Evolutionary conservation across 768 basidiomycete genomes (phyloP), one percentile per base, ranked within the genome.

Genomic region (Termitomyces sp.): DNA sequence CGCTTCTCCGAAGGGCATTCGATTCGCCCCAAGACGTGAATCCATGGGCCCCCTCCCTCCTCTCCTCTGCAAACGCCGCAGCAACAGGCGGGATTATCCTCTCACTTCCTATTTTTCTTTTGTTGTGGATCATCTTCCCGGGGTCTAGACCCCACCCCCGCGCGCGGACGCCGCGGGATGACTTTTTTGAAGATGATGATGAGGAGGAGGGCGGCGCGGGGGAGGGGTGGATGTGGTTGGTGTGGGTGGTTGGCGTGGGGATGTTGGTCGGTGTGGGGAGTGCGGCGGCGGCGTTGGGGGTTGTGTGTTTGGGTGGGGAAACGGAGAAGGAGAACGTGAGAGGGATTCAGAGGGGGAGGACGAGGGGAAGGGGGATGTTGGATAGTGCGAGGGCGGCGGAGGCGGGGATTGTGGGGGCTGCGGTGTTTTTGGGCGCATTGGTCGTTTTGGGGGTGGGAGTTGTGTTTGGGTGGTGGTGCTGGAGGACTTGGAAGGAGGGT

Each of bases 51-150:
- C 56, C 64, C 1, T 60, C 69, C 22, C 51, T 72, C 22, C 55
- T 63, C 25, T 62, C 71, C 7, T 70, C 73, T 11, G 63, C 66
- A 36, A 61, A 65, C 48, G 69, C 71, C 23, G 72, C 66, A 13
- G 70, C 71, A 16, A 64, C 63, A 23, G 73, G 73, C 43, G 73
- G 71, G 1, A 57, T 63, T 5, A 69, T 74, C 52, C 66, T 74
- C 46, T 35, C 71, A 2, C 53, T 71, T 6, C 73, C 73, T 1
- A 54, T 72, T 43, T 70, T 64, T 7, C 56, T 72, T 22, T 57
- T 70, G 11, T 54, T 73, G 6, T 72, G 66, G 57, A 45, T 69
- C 52, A 58, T 72, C 53, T 39, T 70, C n/a, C 60, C 58, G 49
- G 63, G 9, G 41, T 27, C 2, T 60, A 61, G 5, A 63, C 63